Evolutionary conservation across 371 early-diverging fungal species (phyloP), one percentile per base, ranked within the genome.

Genomic region (Lichtheimia ramosa): DNA sequence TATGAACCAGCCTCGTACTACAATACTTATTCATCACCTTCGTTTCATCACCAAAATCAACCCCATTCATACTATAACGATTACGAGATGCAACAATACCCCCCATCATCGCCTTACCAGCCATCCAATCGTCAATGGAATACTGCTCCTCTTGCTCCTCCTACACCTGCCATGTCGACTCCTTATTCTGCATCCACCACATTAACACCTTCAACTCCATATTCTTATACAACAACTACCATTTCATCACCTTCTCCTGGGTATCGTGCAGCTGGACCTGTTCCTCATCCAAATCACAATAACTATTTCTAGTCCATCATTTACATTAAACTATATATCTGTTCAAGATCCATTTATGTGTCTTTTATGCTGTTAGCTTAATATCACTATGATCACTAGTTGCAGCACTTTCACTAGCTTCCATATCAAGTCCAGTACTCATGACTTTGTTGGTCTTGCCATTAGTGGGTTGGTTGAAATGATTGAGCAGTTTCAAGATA

Each of bases 401-500:
- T 34, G 34, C 15, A 21, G 2, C 16, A 46, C 46, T 46, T 8
- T 18, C 2, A 12, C 46, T 46, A 18, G 46, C 7, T 16, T 46
- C 46, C 7, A 13, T 46, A 5, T 34, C 34, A 34, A 34, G 10
- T 4, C 10, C 10, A 34, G 34, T 4, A 10, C 2, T 10, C 10
- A 10, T 8, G 2, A 34, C 34, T n/a, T n/a, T 0, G 34, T 34
- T 34, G 3, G 16, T 46, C 15, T 21, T 46, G 46, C 6, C 39
- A 40, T 15, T 20, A 7, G 49, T 6, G 20, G 6, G 16, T 27
- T 75, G 77, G 39, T 77, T 81, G 28, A 81, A 81, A 39, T 65
- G 64, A 1, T 68, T 21, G 13, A 81, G 55, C 10, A 81, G 50
- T 18, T 63, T 66, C 16, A 81, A n/a, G 21, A 81, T 69, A 62